These are phyloP conservation scores for Yamadazyma insecticola DNA, from an alignment of 805 yeast genomes.

Conservation along the genomic window DNA sequence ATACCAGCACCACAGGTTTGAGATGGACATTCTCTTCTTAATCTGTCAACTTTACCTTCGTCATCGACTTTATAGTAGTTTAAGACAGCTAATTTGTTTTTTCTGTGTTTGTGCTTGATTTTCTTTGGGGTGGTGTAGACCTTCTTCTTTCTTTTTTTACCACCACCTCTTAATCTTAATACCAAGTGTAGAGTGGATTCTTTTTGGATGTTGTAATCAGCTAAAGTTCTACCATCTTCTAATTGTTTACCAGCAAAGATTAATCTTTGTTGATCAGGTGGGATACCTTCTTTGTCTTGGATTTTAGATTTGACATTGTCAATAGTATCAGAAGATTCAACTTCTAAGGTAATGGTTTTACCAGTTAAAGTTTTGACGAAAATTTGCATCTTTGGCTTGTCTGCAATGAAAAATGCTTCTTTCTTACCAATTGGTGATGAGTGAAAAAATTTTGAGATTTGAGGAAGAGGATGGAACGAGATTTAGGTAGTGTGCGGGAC, in stretches of 20 bases:
- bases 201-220: slow-evolving; percentile 99
- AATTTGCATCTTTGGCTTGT: slow-evolving; percentile 83
- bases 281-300: slow-evolving; percentile 99
- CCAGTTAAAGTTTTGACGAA: slow-evolving; percentile 99
- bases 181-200: slow-evolving; percentile 97
- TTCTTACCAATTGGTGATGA: slow-evolving; percentile 38
- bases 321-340: slow-evolving; percentile 97
- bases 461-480: too few species aligned
- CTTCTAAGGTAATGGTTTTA: slow-evolving; percentile 98
- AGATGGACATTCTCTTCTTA: slow-evolving; percentile 96
- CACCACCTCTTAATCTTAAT: slow-evolving; percentile 93
- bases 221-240: slow-evolving; percentile 98
- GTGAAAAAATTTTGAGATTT: too few species aligned
- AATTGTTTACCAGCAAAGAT: slow-evolving; percentile 99
- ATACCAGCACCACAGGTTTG: slow-evolving; percentile 97
- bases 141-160: slow-evolving; percentile 99
- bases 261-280: slow-evolving; percentile 99
- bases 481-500: too few species aligned
- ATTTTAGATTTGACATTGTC: slow-evolving; percentile 98
- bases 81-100: slow-evolving; percentile 98
- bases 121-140: slow-evolving; percentile 99
- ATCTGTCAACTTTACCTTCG: slow-evolving; percentile 97
- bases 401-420: slow-evolving; percentile 41
- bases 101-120: slow-evolving; percentile 99
- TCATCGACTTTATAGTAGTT: slow-evolving; percentile 99